Conservation (phyloP, 2,329 filamentous ascomycete genomes). For the Colletotrichum incanum region DNA sequence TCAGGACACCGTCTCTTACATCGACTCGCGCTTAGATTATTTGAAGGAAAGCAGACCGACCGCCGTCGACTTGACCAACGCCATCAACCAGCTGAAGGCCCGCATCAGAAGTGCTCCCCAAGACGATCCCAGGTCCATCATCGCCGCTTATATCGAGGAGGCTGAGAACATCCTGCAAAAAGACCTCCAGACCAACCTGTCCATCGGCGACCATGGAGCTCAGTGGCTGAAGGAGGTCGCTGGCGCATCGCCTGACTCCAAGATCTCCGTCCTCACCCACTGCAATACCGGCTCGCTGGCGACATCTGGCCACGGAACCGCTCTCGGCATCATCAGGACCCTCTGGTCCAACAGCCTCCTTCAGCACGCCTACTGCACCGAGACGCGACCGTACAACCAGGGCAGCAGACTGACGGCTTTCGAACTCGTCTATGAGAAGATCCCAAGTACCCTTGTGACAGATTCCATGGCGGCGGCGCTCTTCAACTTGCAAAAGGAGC, state of each 20-base stretch:
- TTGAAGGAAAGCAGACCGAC: conserved; percentile 92
- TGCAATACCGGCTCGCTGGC: conserved; percentile 98
- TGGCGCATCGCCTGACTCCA: conserved; percentile 61
- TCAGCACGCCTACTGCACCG: conserved; percentile 92
- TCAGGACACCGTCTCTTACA: conserved; percentile 77
- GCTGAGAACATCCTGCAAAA: conserved; percentile 90
- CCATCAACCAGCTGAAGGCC: conserved; percentile 83
- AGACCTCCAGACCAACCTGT: conserved; percentile 89
- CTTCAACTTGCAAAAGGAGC: conserved; percentile 74
- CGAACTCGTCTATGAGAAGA: conserved; percentile 93
- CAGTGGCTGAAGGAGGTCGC: conserved; percentile 82
- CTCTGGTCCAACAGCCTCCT: conserved; percentile 78
- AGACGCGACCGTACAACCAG: conserved; percentile 98
- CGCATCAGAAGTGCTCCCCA: conserved; percentile 66
- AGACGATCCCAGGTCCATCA: conserved; percentile 66
- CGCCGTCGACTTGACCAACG: conserved; percentile 94
- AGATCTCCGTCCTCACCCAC: conserved; percentile 91
- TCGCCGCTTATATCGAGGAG: conserved; percentile 80
- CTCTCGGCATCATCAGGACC: conserved; percentile 92
- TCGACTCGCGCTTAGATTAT: conserved; percentile 85
- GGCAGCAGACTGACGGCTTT: conserved; percentile 95
- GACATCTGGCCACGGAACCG: conserved; percentile 97
- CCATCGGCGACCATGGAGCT: conserved; percentile 87
- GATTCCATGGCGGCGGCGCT: conserved; percentile 97
- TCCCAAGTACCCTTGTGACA: conserved; percentile 92